These are phyloP conservation scores for Suhomyces faveliae DNA, from an alignment of 805 yeast species.

Conservation along the genomic window DNA sequence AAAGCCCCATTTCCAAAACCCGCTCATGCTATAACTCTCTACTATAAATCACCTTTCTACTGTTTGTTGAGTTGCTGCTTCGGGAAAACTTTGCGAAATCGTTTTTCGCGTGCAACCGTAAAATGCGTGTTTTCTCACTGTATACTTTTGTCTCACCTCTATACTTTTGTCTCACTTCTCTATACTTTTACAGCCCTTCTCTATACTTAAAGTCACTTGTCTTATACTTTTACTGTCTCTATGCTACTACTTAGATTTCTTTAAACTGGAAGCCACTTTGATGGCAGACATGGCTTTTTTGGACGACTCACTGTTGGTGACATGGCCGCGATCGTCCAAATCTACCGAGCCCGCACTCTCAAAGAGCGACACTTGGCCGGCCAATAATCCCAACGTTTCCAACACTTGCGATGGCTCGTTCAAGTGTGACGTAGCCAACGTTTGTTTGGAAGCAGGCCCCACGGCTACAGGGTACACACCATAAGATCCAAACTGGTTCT, in stretches of 20 bases:
- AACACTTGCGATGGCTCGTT: conserved; percentile 81
- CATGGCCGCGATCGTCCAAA: conserved; percentile 75
- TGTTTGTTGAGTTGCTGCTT: no score
- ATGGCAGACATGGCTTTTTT: conserved; percentile 38
- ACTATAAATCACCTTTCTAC: no score
- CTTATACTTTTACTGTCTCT: no score
- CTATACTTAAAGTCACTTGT: no score
- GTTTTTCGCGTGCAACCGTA: no score
- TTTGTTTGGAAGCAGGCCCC: conserved; percentile 86
- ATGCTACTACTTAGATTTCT: background rate
- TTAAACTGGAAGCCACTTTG: conserved; percentile 20
- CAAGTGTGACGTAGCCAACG: conserved; percentile 82
- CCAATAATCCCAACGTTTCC: conserved; percentile 75
- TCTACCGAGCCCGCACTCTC: conserved; percentile 77
- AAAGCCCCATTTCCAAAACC: conserved; percentile 37
- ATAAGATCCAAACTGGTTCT: conserved; percentile 49
- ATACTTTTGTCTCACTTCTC: no score
- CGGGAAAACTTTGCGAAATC: no score
- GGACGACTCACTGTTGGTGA: conserved; percentile 47
- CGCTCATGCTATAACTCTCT: conserved; percentile 7
- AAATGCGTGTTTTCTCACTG: no score
- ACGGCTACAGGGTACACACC: conserved; percentile 86
- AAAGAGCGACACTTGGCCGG: conserved; percentile 76
- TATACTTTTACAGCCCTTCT: no score
- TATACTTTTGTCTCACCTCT: no score